Base-by-base conservation (phyloP, 768 basidiomycete species). In the Kwoniella pini region DNA sequence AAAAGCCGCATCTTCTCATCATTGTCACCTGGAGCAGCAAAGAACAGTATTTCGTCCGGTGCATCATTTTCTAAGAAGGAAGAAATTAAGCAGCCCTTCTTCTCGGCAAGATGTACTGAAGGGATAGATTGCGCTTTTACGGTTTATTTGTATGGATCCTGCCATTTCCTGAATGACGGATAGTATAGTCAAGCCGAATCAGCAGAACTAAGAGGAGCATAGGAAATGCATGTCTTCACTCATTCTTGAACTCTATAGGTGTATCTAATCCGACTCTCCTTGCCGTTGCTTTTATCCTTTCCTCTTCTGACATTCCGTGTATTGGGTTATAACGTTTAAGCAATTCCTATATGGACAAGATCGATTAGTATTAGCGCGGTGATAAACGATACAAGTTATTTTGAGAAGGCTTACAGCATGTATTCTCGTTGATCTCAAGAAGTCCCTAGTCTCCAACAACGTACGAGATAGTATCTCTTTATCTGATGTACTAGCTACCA, bases 321-420 rank as follows among this genome's bases (percentile, higher is more conserved):
- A 88, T 80, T 0, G 93, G 92, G 76, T 93, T 95, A 80, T 97
- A 97, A 54, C 90, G 82, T 54, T 90, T 88, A 62, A 96, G 78
- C 48, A 96, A 80, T 21, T 81, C 81, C 93, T 40, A 45, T 40
- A 22, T 49, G 24, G 17, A 52, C 22, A 54, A 33, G 22, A 21
- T 12, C 27, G 22, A 4, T 13, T 9, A 26, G n/a, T 10, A 0
- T 38, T 12, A 1, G 48, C 30, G 3, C 6, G 36, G 31, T 27
- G 12, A 49, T 17, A n/a, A n/a, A n/a, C n/a, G n/a, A n/a, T n/a
- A n/a, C n/a, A n/a, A n/a, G n/a, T n/a, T n/a, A n/a, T n/a, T n/a
- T n/a, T n/a, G n/a, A n/a, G n/a, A n/a, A n/a, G n/a, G 72, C 81
- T 71, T 49, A 88, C 92, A 82, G 88, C 89, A 81, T 95, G 82